Conservation (phyloP, 2,329 filamentous ascomycete genomes). For the Blumeriella jaapii region DNA sequence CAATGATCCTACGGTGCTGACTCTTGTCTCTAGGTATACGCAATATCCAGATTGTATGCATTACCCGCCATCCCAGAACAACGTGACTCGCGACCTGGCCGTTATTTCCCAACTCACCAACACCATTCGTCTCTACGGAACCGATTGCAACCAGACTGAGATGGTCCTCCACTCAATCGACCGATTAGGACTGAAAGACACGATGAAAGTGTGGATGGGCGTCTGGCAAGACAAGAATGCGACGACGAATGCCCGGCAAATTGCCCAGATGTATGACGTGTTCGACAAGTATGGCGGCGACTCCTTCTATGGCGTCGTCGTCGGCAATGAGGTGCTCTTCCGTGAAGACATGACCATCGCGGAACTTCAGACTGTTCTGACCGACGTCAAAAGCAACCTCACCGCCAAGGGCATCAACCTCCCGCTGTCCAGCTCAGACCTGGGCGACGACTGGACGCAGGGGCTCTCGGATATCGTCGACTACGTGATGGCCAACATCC, state of each 20-base stretch:
- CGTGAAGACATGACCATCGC: slow-evolving; percentile 61
- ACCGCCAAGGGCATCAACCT: slow-evolving; percentile 52
- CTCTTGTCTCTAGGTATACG: too few relatives aligned
- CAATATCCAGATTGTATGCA: slow-evolving; percentile 78
- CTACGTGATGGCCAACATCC: slow-evolving; percentile 91
- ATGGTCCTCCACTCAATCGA: slow-evolving; percentile 81
- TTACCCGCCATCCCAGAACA: slow-evolving; percentile 80
- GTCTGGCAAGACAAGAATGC: slow-evolving; percentile 82
- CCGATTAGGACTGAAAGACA: slow-evolving; percentile 55
- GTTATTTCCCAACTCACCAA: slow-evolving; percentile 86
- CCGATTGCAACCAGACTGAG: slow-evolving; percentile 94
- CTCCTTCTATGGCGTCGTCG: slow-evolving; percentile 73
- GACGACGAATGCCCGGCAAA: slow-evolving; percentile 74
- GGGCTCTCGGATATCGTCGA: slow-evolving; percentile 62
- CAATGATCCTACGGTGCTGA: too few relatives aligned
- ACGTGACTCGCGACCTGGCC: slow-evolving; percentile 82
- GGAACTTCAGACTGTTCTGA: slow-evolving; percentile 52
- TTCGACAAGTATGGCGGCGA: slow-evolving; percentile 54
- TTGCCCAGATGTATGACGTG: slow-evolving; percentile 74
- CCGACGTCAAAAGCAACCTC: slow-evolving; percentile 60
- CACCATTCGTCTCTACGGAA: slow-evolving; percentile 80
- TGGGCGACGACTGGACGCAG: slow-evolving; percentile 76
- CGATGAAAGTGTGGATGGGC: slow-evolving; percentile 84
- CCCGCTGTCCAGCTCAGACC: slow-evolving; percentile 75
- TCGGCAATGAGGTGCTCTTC: slow-evolving; percentile 70